Percentiles rank a stretch among this genome's conserved stretches.
These are phyloP conservation scores for Pelargonium nanum DNA, from an alignment of 345 rosid genomes.

Conservation along the genomic window DNA sequence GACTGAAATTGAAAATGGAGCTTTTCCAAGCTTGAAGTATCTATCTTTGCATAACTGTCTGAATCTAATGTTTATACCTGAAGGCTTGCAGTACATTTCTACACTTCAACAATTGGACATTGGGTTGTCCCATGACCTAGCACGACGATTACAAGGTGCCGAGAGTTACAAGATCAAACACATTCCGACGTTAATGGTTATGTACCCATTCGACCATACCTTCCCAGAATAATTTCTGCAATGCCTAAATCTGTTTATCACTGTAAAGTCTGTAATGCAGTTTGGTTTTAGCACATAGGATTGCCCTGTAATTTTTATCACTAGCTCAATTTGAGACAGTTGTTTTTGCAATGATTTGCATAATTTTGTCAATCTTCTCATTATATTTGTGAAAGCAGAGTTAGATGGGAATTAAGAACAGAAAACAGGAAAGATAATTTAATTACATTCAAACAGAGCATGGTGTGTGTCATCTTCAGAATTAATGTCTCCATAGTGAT, in stretches of 20 bases:
- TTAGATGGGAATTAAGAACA: too few species aligned
- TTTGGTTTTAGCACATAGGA: too few species aligned
- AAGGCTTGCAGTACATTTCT: background rate
- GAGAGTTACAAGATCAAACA: slow-evolving; percentile 4
- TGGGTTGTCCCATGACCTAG: background rate
- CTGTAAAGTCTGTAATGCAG: too few species aligned
- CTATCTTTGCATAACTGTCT: background rate
- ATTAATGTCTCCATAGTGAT: too few species aligned
- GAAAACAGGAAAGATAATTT: too few species aligned
- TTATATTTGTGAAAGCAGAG: too few species aligned
- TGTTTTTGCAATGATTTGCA: too few species aligned
- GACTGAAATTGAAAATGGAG: background rate
- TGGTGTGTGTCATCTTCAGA: too few species aligned
- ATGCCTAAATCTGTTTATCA: background rate
- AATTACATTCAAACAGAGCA: too few species aligned
- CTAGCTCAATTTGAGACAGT: too few species aligned
- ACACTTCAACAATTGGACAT: background rate
- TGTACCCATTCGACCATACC: background rate
- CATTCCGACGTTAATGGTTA: background rate
- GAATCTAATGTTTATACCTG: background rate
- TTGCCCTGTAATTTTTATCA: too few species aligned
- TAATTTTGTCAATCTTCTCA: too few species aligned
- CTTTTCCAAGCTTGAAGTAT: background rate
- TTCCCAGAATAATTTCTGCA: background rate
- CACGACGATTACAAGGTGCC: background rate